Conservation (phyloP, 352 stramenopile species). For the Elongisporangium anandrum region DNA sequence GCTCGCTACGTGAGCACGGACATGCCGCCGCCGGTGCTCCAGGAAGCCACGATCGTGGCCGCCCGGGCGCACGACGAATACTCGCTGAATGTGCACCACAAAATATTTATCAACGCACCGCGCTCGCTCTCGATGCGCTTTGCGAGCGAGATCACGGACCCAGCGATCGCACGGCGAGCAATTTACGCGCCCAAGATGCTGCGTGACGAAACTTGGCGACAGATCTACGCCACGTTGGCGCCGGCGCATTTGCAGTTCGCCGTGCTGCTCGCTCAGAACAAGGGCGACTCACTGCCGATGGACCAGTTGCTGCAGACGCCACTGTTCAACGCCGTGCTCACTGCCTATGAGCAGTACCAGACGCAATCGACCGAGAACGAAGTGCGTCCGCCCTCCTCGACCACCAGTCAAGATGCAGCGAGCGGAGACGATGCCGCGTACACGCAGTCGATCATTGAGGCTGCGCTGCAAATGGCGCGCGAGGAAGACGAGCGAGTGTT, state of each 20-base stretch:
- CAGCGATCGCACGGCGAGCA: slow-evolving; percentile 29
- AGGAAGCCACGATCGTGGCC: slow-evolving; percentile 33
- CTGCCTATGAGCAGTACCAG: slow-evolving; percentile 56
- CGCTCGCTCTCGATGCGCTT: slow-evolving; percentile 61
- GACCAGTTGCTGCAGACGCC: slow-evolving; percentile 50
- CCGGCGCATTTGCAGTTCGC: slow-evolving; percentile 49
- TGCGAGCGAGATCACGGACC: slow-evolving; percentile 34
- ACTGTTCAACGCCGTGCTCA: slow-evolving; percentile 63
- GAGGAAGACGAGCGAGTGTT: slow-evolving; percentile 44
- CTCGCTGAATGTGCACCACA: slow-evolving; percentile 68
- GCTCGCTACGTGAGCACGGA: slow-evolving; percentile 64
- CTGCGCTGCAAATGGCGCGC: slow-evolving; percentile 47
- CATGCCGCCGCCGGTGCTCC: slow-evolving; percentile 54
- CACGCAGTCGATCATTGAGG: slow-evolving; percentile 44
- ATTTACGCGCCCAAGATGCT: slow-evolving; percentile 75
- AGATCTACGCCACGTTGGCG: slow-evolving; percentile 63
- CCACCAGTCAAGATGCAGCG: slow-evolving; percentile 1
- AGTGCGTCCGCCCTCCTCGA: background rate
- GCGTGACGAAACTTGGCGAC: slow-evolving; percentile 60
- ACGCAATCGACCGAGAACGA: slow-evolving; percentile 9
- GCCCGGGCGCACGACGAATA: slow-evolving; percentile 53
- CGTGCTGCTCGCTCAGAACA: slow-evolving; percentile 54
- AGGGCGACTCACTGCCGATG: slow-evolving; percentile 61
- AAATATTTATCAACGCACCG: slow-evolving; percentile 82
- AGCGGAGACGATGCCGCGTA: slow-evolving; percentile 9